Percentiles rank a stretch among this genome's conserved stretches.
phyloP scores from a whole-genome alignment of 441 rosid species.

The Pelargonium cotyledonis region DNA sequence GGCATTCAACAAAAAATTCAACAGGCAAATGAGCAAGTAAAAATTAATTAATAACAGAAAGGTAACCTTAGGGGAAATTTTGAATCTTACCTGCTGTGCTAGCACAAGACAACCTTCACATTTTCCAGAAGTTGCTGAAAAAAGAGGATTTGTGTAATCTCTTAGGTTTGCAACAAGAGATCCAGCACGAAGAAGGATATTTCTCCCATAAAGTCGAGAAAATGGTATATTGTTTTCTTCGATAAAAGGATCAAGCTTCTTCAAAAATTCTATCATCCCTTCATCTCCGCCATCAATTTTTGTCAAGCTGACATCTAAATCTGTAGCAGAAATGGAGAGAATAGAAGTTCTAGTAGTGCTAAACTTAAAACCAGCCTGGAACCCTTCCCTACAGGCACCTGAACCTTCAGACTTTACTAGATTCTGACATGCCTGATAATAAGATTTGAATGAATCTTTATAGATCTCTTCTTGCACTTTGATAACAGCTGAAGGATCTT shows the following conservation, averaged over 20 bases:
- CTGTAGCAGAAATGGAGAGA: conserved; percentile 77
- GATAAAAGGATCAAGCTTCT: conserved; percentile 86
- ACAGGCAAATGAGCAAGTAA: conserved; percentile 58
- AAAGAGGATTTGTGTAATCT: conserved; percentile 82
- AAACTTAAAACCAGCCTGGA: conserved; percentile 90
- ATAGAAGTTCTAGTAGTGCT: conserved; percentile 74
- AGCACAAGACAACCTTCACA: conserved; percentile 87
- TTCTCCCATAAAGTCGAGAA: conserved; percentile 91
- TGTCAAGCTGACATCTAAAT: conserved; percentile 76
- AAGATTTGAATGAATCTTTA: conserved; percentile 68
- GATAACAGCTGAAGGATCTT: conserved; percentile 50
- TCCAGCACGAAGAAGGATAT: conserved; percentile 54
- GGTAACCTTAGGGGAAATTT: conserved; percentile 30
- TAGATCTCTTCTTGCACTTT: conserved; percentile 73
- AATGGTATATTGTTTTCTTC: conserved; percentile 71
- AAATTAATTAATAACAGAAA: background rate
- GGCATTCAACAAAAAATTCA: conserved; percentile 45
- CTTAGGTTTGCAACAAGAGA: conserved; percentile 62
- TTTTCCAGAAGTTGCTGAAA: conserved; percentile 73
- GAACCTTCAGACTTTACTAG: conserved; percentile 71
- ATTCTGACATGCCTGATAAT: conserved; percentile 86
- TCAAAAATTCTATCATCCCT: conserved; percentile 83
- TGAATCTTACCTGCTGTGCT: conserved; percentile 83
- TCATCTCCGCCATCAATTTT: conserved; percentile 81
- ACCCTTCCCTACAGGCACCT: conserved; percentile 75